Evolutionary conservation across 805 yeast species (phyloP).

Genomic region (Monosporozyma siamensis): DNA sequence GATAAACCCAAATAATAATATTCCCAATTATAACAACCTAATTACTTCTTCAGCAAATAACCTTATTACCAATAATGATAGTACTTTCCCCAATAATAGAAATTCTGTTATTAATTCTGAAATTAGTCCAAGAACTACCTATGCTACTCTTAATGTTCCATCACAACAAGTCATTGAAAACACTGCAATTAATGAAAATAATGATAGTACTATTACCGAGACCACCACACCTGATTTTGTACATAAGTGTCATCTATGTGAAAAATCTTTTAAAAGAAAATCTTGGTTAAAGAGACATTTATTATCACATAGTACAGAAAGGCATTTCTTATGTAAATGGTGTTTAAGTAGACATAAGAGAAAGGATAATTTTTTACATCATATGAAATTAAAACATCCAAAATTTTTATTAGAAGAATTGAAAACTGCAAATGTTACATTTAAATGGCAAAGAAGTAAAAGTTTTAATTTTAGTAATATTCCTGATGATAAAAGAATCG

Average conservation of each 20-base stretch:
- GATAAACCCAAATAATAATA: background rate
- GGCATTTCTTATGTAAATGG: constrained; percentile 28
- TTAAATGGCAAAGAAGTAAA: constrained; percentile 4
- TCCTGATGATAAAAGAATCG: constrained; percentile 3
- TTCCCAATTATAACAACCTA: background rate
- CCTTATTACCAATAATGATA: background rate
- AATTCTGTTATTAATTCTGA: background rate
- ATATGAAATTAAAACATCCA: constrained; percentile 28
- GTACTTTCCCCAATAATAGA: background rate
- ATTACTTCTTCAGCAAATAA: background rate
- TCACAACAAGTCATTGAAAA: background rate
- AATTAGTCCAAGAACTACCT: background rate
- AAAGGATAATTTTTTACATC: constrained; percentile 29
- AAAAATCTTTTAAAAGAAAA: constrained; percentile 25
- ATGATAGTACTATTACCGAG: no score
- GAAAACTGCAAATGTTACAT: constrained; percentile 6
- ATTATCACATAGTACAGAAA: constrained; percentile 25
- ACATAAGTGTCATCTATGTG: constrained; percentile 27
- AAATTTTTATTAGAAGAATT: constrained; percentile 18
- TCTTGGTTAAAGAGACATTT: constrained; percentile 31
- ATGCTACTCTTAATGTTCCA: background rate
- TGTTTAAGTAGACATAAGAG: constrained; percentile 29
- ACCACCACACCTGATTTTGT: constrained; percentile 1
- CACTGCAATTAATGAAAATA: no score
- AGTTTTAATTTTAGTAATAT: background rate